Evolutionary conservation across 176 grass and related monocot genomes (phyloP), one percentile per base, ranked within the genome.

Genomic region (Cenchrus purpureus): DNA sequence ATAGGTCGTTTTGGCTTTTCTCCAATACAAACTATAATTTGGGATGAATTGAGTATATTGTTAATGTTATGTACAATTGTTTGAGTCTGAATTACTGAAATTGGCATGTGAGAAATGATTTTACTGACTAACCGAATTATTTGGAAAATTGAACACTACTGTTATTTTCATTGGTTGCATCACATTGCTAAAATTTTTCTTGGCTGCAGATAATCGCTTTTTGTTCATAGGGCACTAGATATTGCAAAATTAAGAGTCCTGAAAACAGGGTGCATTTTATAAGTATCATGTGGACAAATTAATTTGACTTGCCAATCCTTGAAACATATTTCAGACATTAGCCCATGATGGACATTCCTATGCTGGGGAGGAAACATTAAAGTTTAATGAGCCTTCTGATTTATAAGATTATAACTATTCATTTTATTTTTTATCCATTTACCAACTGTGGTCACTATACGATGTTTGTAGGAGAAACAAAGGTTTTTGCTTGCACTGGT

Each of bases 311-410:
- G 49, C 65, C 45, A 9, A 82, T 83, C 62, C 14, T 81, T 22
- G 78, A 43, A 66, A 45, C 44, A 62, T 77, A 56, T 56, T 74
- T 73, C 79, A 95, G 95, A 91, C 90, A 7, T 91, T 97, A 42
- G 92, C 82, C 3, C 95, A 97, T 71, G 95, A 95, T 59, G 77
- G 28, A 3, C 87, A 86, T 79, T 91, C 95, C 14, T 97, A 93
- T 84, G 89, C 90, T 14, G 49, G 5, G 67, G 66, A 65, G 58
- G 29, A 57, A 68, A 12, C 64, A 22, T 29, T 76, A 80, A 62
- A 28, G 46, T 29, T 40, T 64, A 64, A n/a, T 51, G 77, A 29
- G 10, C 11, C 6, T 72, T 77, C 20, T n/a, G n/a, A n/a, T n/a
- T n/a, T n/a, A n/a, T n/a, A n/a, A n/a, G n/a, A n/a, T n/a, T n/a